Evolutionary conservation across 208 protist genomes (phyloP).

Genomic region (Trypanosomatidae sp.): DNA sequence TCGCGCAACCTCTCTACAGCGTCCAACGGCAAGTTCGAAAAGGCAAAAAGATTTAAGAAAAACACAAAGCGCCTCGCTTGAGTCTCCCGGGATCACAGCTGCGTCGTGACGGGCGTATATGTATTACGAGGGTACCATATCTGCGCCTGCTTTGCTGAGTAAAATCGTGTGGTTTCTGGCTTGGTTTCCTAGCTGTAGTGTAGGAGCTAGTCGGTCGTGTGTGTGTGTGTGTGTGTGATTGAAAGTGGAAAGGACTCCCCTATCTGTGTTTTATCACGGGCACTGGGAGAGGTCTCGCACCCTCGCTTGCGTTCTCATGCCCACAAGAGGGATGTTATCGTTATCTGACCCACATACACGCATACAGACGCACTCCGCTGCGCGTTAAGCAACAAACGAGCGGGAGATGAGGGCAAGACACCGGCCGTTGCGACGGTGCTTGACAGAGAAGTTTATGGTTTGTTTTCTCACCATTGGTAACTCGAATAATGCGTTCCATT

Average conservation of each 20-base stretch:
- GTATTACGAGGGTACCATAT: not conserved
- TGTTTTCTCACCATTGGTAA: constrained; percentile 1
- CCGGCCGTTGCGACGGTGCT: not conserved
- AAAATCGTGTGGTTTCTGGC: not conserved
- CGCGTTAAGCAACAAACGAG: not conserved
- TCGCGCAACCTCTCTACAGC: constrained; percentile 78
- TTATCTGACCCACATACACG: not conserved
- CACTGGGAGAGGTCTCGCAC: not conserved
- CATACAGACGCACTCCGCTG: not conserved
- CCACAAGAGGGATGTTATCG: not conserved
- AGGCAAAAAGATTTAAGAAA: constrained; percentile 65
- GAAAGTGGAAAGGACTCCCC: not conserved
- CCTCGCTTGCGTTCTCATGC: not conserved
- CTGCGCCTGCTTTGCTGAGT: not conserved
- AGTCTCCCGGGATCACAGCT: not conserved
- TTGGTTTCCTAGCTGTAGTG: not conserved
- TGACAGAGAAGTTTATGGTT: not conserved
- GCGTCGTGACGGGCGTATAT: not conserved
- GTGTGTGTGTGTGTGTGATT: not conserved
- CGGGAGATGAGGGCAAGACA: not conserved
- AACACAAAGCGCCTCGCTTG: constrained; percentile 42
- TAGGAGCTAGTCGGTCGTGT: not conserved
- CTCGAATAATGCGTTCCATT: constrained; percentile 9
- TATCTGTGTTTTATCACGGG: not conserved
- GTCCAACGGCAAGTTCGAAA: constrained; percentile 93